Evolutionary conservation across 2,329 filamentous ascomycete genomes (phyloP).

Genomic region (Xylaria sp.): DNA sequence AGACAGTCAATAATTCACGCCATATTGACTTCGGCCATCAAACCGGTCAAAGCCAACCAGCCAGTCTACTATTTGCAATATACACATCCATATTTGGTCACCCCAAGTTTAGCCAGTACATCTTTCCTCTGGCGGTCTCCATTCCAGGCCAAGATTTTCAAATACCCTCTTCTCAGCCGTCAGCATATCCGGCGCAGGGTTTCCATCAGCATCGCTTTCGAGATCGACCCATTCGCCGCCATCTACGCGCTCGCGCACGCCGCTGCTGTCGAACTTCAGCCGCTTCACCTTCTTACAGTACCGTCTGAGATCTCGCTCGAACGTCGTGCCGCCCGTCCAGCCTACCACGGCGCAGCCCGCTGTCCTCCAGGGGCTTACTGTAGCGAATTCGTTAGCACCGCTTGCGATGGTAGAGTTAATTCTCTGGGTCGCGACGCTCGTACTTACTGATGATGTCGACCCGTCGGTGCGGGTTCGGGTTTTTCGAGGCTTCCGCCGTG

Average conservation of each 20-base stretch:
- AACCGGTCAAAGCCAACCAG: background rate
- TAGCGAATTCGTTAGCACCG: slow-evolving; percentile 4
- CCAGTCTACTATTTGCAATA: background rate
- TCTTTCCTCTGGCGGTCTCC: slow-evolving; percentile 72
- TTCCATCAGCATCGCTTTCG: slow-evolving; percentile 62
- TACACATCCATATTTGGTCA: background rate
- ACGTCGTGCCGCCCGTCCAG: slow-evolving; percentile 90
- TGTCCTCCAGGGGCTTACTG: slow-evolving; percentile 84
- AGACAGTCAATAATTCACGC: too few species aligned
- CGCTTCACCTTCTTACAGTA: slow-evolving; percentile 78
- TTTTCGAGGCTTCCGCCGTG: slow-evolving; percentile 60
- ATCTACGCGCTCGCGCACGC: slow-evolving; percentile 74
- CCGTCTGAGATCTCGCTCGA: slow-evolving; percentile 83
- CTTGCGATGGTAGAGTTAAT: background rate
- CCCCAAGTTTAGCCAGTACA: slow-evolving; percentile 62
- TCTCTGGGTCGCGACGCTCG: background rate
- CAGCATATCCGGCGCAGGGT: slow-evolving; percentile 69
- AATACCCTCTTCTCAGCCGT: slow-evolving; percentile 86
- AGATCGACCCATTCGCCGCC: slow-evolving; percentile 76
- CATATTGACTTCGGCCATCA: background rate
- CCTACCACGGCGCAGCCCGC: slow-evolving; percentile 88
- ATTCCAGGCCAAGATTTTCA: slow-evolving; percentile 76
- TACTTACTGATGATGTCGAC: slow-evolving; percentile 81
- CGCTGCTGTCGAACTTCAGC: slow-evolving; percentile 93
- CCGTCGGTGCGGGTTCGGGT: slow-evolving; percentile 80